phyloP scores from a whole-genome alignment of 257 asterid species.

The Penstemon eatonii region DNA sequence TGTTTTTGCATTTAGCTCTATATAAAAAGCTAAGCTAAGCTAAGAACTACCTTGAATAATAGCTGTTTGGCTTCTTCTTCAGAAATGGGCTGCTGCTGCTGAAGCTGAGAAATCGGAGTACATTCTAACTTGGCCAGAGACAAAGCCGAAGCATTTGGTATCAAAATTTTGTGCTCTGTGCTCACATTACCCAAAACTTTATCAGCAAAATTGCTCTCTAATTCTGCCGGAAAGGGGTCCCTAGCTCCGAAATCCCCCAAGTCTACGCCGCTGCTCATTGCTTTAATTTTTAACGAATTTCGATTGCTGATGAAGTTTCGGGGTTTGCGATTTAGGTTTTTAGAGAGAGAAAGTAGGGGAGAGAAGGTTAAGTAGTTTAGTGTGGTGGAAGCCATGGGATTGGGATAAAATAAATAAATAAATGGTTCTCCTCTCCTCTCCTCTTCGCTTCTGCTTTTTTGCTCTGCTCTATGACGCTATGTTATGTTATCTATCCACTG shows the following conservation, averaged over 20 bases:
- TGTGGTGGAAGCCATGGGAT: slow-evolving; percentile 53
- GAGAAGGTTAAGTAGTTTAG: slow-evolving; percentile 38
- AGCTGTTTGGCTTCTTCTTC: slow-evolving; percentile 53
- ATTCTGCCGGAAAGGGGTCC: slow-evolving; percentile 89
- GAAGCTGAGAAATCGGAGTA: slow-evolving; percentile 42
- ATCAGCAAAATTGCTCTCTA: slow-evolving; percentile 73
- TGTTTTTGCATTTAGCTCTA: too few species aligned
- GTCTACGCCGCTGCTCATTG: slow-evolving; percentile 38
- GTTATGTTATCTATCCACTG: not conserved
- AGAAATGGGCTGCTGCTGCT: slow-evolving; percentile 51
- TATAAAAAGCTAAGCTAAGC: not conserved
- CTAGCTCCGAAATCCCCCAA: slow-evolving; percentile 88
- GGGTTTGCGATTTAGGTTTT: slow-evolving; percentile 25
- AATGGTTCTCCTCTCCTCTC: not conserved
- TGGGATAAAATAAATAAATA: slow-evolving; percentile 14
- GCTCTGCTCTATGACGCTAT: too few species aligned
- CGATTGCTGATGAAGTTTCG: slow-evolving; percentile 17
- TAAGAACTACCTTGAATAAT: slow-evolving; percentile 49
- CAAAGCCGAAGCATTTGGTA: slow-evolving; percentile 66
- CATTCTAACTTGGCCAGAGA: slow-evolving; percentile 63
- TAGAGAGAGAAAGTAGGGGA: slow-evolving; percentile 40
- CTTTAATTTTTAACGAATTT: slow-evolving; percentile 27
- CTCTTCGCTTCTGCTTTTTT: not conserved
- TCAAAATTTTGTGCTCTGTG: slow-evolving; percentile 88
- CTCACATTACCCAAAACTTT: slow-evolving; percentile 54